These are phyloP conservation scores for Malassezia psittaci DNA, from an alignment of 1,284 basidiomycete genomes.

Conservation along the genomic window DNA sequence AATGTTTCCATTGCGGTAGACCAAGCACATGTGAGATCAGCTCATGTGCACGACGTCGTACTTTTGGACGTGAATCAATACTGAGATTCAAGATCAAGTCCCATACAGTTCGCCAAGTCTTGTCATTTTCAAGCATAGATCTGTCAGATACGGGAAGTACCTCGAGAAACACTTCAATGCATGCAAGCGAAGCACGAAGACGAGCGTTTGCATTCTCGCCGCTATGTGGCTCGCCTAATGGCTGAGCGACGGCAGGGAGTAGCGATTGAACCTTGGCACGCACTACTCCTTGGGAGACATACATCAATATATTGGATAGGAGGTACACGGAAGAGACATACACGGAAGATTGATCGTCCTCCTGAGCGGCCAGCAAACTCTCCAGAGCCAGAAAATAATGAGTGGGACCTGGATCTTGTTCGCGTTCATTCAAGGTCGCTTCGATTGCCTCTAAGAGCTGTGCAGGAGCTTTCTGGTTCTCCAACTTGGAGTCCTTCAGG, in stretches of 20 bases:
- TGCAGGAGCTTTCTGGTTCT: conserved; percentile 83
- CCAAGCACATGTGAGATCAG: conserved; percentile 61
- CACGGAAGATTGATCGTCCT: conserved; percentile 14
- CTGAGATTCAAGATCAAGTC: conserved; percentile 68
- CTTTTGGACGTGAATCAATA: conserved; percentile 82
- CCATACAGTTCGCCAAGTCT: conserved; percentile 47
- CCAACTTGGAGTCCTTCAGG: conserved; percentile 67
- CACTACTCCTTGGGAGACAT: conserved; percentile 31
- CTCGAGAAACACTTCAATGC: conserved; percentile 61
- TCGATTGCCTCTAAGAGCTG: conserved; percentile 80
- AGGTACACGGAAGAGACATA: conserved; percentile 38
- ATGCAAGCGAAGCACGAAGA: conserved; percentile 61
- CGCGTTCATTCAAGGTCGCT: conserved; percentile 69
- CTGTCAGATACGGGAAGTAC: conserved; percentile 57
- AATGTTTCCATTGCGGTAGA: conserved; percentile 15
- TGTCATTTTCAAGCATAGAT: conserved; percentile 26
- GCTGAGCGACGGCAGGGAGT: conserved; percentile 27
- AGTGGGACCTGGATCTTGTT: conserved; percentile 53
- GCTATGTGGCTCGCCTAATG: conserved; percentile 50
- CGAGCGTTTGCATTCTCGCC: conserved; percentile 52
- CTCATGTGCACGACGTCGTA: conserved; percentile 80
- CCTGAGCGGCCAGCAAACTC: conserved; percentile 25
- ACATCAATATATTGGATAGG: conserved; percentile 35
- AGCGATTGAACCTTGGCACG: conserved; percentile 30
- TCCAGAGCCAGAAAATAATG: conserved; percentile 43